Evolutionary conservation across 345 rosid genomes (phyloP).

Genomic region (Eucalyptus marginata): DNA sequence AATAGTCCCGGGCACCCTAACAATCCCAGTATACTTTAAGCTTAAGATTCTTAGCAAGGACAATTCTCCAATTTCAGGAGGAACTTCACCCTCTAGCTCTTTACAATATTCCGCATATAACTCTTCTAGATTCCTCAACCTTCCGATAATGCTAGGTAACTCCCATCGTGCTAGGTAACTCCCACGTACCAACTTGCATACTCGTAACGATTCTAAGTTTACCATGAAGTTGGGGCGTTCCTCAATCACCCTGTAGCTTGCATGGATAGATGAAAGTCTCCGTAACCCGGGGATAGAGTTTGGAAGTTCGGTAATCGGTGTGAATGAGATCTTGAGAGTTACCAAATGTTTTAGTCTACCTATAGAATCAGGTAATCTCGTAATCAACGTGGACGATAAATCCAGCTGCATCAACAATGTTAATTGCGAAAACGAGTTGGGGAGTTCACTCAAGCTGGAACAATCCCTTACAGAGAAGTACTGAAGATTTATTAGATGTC

Average conservation of each 20-base stretch:
- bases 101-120: not conserved
- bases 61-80: not conserved
- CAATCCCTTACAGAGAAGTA: not conserved
- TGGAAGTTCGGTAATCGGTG: not conserved
- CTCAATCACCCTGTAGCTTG: not conserved
- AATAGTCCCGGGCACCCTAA: not conserved
- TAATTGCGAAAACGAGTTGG: not conserved
- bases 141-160: not conserved
- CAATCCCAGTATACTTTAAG: not conserved
- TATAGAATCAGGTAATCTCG: not conserved
- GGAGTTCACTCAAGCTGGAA: not conserved
- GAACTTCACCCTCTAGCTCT: not conserved
- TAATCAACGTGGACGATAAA: not conserved
- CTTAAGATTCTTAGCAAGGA: not conserved
- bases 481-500: too few relatives aligned
- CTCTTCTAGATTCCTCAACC: not conserved
- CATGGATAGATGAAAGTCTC: not conserved
- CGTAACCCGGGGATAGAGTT: not conserved
- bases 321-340: not conserved
- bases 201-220: not conserved
- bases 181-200: not conserved
- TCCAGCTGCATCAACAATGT: not conserved
- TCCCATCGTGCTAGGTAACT: not conserved
- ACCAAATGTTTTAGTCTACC: not conserved
- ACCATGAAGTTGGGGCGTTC: not conserved